phyloP scores from a whole-genome alignment of 2,329 filamentous ascomycete genomes.

The Dichotomopilus funicola region DNA sequence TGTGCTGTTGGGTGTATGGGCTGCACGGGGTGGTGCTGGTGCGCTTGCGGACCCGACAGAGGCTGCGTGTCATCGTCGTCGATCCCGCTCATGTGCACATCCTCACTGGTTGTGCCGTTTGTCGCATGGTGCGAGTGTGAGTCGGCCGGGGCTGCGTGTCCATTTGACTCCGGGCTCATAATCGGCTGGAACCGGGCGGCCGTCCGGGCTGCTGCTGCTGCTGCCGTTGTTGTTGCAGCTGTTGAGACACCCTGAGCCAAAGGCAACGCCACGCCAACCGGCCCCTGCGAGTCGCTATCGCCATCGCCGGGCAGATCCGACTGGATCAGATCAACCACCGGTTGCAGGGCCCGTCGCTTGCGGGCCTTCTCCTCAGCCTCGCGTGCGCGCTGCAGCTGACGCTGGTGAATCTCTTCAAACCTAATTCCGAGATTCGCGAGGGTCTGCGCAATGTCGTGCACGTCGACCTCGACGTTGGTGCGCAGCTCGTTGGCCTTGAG shows the following conservation, averaged over 20 bases:
- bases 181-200: constrained; percentile 49
- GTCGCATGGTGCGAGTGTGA: constrained; percentile 38
- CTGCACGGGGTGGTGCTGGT: constrained; percentile 44
- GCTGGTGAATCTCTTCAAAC: constrained; percentile 74
- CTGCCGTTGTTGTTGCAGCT: constrained; percentile 30
- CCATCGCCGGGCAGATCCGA: constrained; percentile 46
- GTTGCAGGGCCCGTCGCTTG: constrained; percentile 58
- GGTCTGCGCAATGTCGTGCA: constrained; percentile 60
- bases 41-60: constrained; percentile 30
- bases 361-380: constrained; percentile 53
- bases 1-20: constrained; percentile 15
- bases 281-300: constrained; percentile 49
- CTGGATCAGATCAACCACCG: constrained; percentile 41
- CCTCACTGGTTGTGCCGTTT: constrained; percentile 54
- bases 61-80: constrained; percentile 44
- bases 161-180: constrained; percentile 54
- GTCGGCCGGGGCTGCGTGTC: constrained; percentile 39
- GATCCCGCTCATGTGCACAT: constrained; percentile 56
- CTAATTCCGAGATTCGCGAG: constrained; percentile 57
- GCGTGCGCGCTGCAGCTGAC: constrained; percentile 60
- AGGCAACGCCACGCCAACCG: constrained; percentile 57
- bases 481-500: constrained; percentile 87
- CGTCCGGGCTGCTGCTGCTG: constrained; percentile 19
- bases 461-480: constrained; percentile 90
- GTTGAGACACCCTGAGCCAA: constrained; percentile 50